These are phyloP conservation scores for Cyberlindnera xishuangbannaensis DNA, from an alignment of 805 yeast species.

Conservation along the genomic window DNA sequence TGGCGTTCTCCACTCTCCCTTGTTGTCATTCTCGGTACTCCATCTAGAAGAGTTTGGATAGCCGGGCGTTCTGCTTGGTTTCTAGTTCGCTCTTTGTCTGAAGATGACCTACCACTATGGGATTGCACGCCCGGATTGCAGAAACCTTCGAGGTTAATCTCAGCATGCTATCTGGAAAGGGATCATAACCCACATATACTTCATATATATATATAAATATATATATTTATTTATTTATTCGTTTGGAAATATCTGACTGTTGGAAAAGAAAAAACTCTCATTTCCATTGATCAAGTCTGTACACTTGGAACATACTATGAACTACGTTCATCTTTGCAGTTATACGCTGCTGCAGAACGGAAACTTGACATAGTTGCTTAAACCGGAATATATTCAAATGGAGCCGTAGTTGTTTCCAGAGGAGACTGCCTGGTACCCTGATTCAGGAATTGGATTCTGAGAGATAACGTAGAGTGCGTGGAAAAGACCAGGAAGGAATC, in stretches of 20 bases:
- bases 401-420: conserved; percentile 21
- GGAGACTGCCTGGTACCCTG: conserved; percentile 16
- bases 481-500: conserved; percentile 64
- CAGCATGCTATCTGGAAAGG: neutral
- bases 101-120: neutral
- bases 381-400: conserved; percentile 7
- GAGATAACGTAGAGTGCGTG: conserved; percentile 66
- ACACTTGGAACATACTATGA: too few species aligned
- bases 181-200: too few species aligned
- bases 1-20: neutral
- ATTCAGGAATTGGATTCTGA: conserved; percentile 40
- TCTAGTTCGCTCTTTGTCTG: conserved; percentile 3
- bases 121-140: neutral
- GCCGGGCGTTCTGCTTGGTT: conserved; percentile 5
- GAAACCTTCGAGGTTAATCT: neutral
- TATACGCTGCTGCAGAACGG: too few species aligned
- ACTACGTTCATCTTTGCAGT: too few species aligned
- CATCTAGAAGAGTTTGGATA: conserved; percentile 2
- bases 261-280: neutral
- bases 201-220: too few species aligned
- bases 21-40: too few species aligned
- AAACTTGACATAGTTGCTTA: neutral
- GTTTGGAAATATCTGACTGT: too few species aligned
- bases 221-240: too few species aligned
- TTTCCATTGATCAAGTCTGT: too few species aligned